These are phyloP conservation scores for Berkeleyomyces basicola DNA, from an alignment of 2,329 filamentous ascomycete genomes.

Conservation along the genomic window DNA sequence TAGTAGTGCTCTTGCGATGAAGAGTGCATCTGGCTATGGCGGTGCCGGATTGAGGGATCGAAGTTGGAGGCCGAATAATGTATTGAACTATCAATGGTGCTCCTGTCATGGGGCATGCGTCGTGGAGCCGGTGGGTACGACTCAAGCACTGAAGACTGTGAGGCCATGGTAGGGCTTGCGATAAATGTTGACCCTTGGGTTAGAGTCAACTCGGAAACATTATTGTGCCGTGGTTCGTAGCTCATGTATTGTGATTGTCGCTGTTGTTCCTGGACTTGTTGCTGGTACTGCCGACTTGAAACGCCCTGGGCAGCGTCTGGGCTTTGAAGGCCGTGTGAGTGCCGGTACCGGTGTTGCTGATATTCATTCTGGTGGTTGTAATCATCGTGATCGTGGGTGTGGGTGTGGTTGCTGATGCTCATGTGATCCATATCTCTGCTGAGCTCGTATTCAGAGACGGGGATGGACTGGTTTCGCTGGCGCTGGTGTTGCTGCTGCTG, in stretches of 20 bases:
- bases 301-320: background rate
- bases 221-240: background rate
- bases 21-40: background rate
- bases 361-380: background rate
- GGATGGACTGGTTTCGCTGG: background rate
- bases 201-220: background rate
- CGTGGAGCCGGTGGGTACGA: background rate
- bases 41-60: background rate
- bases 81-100: background rate
- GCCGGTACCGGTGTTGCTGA: background rate
- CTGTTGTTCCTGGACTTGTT: background rate
- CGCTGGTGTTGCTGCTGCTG: background rate
- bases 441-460: too few relatives aligned
- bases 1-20: background rate
- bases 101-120: background rate
- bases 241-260: background rate
- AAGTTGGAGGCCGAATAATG: background rate
- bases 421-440: background rate
- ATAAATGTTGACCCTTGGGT: background rate
- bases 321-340: background rate
- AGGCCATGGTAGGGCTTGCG: background rate
- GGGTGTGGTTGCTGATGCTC: background rate
- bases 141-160: background rate
- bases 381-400: background rate
- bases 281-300: background rate